Percentiles rank a stretch among this genome's conserved stretches.
Conservation (phyloP, 176 grass and related monocot genomes). For the Neostapfia colusana region DNA sequence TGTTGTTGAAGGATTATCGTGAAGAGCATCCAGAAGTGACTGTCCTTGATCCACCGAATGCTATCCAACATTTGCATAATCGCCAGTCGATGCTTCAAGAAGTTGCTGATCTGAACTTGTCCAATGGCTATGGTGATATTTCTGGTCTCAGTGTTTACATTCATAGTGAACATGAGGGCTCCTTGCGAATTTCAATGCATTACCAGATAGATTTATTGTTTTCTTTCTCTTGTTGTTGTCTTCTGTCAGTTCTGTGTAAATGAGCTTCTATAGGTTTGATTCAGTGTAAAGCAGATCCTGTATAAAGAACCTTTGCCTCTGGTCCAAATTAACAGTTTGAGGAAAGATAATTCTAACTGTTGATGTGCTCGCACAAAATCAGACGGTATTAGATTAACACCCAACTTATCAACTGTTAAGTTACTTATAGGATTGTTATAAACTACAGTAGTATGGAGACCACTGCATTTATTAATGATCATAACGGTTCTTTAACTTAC, state of each 20-base stretch:
- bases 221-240: not conserved
- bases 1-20: conserved; percentile 56
- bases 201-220: too few relatives aligned
- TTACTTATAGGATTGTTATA: not conserved
- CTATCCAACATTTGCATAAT: conserved; percentile 72
- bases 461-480: not conserved
- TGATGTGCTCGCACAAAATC: conserved; percentile 4
- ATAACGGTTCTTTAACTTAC: conserved; percentile 19
- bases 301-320: not conserved
- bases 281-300: not conserved
- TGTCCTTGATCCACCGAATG: conserved; percentile 75
- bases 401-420: not conserved
- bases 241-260: not conserved
- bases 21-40: conserved; percentile 85
- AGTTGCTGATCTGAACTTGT: conserved; percentile 76
- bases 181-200: too few relatives aligned
- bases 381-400: not conserved
- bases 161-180: not conserved
- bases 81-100: conserved; percentile 87
- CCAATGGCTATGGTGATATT: conserved; percentile 64
- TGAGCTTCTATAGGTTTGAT: conserved; percentile 1
- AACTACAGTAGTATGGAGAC: not conserved
- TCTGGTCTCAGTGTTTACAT: not conserved
- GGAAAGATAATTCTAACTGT: not conserved
- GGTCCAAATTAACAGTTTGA: not conserved